Percentiles rank a stretch among this genome's conserved stretches.
Conservation (phyloP, 2,329 filamentous ascomycete genomes). For the Nakataea oryzae region DNA sequence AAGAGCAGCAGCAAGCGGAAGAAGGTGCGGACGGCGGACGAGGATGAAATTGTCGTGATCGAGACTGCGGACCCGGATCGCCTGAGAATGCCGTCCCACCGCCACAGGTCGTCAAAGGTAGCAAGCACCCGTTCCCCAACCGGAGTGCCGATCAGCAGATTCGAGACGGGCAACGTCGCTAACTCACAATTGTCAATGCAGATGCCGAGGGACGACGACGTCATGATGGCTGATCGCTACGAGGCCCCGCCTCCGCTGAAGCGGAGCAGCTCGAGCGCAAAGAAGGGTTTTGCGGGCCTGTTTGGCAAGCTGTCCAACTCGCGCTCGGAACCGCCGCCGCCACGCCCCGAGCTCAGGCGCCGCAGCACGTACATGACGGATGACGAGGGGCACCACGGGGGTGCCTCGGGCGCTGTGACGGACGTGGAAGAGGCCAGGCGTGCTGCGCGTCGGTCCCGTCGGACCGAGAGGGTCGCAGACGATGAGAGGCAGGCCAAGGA, state of each 20-base stretch:
- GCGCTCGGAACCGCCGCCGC: conserved; percentile 16
- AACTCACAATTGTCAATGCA: not conserved
- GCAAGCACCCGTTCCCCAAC: too few species aligned
- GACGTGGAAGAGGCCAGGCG: conserved; percentile 53
- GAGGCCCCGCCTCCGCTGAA: conserved; percentile 39
- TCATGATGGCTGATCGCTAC: conserved; percentile 43
- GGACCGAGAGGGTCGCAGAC: conserved; percentile 10
- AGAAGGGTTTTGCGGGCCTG: conserved; percentile 49
- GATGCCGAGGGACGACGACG: conserved; percentile 40
- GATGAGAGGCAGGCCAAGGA: conserved; percentile 36
- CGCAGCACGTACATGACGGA: conserved; percentile 41
- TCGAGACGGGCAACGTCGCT: not conserved
- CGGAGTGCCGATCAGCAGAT: not conserved
- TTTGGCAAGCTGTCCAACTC: conserved; percentile 45
- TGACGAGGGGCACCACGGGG: conserved; percentile 28
- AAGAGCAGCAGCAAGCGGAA: conserved; percentile 31
- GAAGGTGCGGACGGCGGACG: conserved; percentile 26
- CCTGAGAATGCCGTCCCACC: conserved; percentile 35
- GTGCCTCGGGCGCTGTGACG: conserved; percentile 33
- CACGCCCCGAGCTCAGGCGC: conserved; percentile 33
- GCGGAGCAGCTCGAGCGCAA: conserved; percentile 51
- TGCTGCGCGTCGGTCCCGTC: conserved; percentile 50
- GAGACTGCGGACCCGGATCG: conserved; percentile 27
- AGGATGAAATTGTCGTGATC: conserved; percentile 39
- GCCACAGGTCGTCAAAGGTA: conserved; percentile 29